phyloP scores from a whole-genome alignment of 805 yeast genomes.

The Metschnikowia borealis region DNA sequence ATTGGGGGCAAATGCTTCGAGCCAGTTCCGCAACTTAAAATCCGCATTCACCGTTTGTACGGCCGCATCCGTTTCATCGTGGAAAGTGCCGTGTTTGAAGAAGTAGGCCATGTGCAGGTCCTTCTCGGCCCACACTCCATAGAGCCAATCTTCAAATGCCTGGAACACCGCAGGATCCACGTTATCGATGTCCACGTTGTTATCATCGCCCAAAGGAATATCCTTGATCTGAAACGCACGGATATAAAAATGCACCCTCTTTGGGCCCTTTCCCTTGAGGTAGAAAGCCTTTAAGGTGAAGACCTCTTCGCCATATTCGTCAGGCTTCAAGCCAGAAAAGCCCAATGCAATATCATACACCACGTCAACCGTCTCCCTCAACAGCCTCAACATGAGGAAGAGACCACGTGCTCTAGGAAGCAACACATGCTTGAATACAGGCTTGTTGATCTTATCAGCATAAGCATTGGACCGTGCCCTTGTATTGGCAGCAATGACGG shows the following conservation, averaged over 20 bases:
- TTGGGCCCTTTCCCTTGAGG: constrained; percentile 70
- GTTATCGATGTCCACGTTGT: constrained; percentile 41
- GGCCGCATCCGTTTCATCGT: constrained; percentile 26
- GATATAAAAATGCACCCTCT: constrained; percentile 58
- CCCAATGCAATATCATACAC: constrained; percentile 84
- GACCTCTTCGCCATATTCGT: constrained; percentile 71
- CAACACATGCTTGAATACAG: constrained; percentile 58
- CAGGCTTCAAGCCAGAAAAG: constrained; percentile 63
- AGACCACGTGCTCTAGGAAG: constrained; percentile 85
- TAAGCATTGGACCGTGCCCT: constrained; percentile 52
- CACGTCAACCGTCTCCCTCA: constrained; percentile 49
- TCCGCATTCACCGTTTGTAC: constrained; percentile 15
- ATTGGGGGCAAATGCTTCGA: constrained; percentile 12
- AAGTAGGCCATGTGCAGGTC: constrained; percentile 66
- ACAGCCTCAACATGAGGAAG: constrained; percentile 55
- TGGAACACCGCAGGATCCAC: constrained; percentile 38
- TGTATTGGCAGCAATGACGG: constrained; percentile 72
- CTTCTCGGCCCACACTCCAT: constrained; percentile 69
- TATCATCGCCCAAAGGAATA: constrained; percentile 52
- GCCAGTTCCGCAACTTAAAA: constrained; percentile 11
- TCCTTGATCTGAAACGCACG: constrained; percentile 53
- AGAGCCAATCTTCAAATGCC: constrained; percentile 72
- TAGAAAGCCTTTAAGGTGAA: constrained; percentile 64
- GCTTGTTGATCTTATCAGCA: constrained; percentile 48
- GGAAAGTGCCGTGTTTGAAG: constrained; percentile 53